Evolutionary conservation across 805 yeast genomes (phyloP).

Genomic region (Teunomyces lycoperdinae): DNA sequence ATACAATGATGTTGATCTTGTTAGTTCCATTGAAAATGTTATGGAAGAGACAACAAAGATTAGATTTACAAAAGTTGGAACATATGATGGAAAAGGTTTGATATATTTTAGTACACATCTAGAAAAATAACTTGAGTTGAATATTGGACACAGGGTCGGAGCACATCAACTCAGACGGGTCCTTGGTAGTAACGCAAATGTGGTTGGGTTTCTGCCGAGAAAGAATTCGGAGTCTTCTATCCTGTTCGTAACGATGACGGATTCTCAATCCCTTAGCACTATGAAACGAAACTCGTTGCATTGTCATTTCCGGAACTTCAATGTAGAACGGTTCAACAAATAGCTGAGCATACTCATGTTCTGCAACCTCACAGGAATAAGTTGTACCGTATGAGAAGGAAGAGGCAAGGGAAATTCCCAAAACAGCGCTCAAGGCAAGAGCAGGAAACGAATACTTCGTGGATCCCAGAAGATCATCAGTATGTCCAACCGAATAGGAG

Average conservation of each 20-base stretch:
- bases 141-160: background rate
- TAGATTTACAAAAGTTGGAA: constrained; percentile 1
- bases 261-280: background rate
- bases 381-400: background rate
- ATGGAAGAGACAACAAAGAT: constrained; percentile 10
- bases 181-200: background rate
- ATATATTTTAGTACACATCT: background rate
- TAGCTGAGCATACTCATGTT: constrained; percentile 1
- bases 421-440: background rate
- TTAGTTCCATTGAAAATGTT: constrained; percentile 22
- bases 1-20: constrained; percentile 12
- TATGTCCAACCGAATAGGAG: background rate
- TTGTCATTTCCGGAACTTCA: background rate
- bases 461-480: background rate
- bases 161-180: background rate
- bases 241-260: background rate
- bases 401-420: background rate
- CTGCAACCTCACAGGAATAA: background rate
- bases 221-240: background rate
- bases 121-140: background rate
- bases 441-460: background rate
- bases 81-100: background rate
- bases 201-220: background rate
- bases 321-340: constrained; percentile 2
- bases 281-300: background rate